A percentile compares a stretch with the other conserved stretches of the same genome.
These are phyloP conservation scores for Isabelozyma pseudorhagii DNA, from an alignment of 805 yeast genomes.

Conservation along the genomic window DNA sequence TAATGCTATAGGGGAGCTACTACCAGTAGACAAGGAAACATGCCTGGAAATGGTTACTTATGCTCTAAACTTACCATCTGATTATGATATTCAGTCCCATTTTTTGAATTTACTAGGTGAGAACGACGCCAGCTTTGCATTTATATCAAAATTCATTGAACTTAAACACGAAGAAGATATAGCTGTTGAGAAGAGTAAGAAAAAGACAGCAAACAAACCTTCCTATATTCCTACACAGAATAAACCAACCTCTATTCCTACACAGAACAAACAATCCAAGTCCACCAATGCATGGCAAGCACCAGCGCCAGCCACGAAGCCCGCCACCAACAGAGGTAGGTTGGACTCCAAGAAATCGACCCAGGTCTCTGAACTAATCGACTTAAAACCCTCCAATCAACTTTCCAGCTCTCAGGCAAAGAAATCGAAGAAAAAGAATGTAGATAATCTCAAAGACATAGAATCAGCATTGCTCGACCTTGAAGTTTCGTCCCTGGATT, in stretches of 20 bases:
- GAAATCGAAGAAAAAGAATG: conserved; percentile 40
- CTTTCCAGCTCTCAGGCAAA: conserved; percentile 19
- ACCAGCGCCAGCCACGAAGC: conserved; percentile 2
- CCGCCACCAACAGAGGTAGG: conserved; percentile 6
- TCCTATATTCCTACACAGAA: background rate
- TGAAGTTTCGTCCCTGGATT: conserved; percentile 27
- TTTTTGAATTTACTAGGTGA: conserved; percentile 57
- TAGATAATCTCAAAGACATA: conserved; percentile 60
- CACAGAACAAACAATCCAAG: background rate
- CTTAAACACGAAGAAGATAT: conserved; percentile 30
- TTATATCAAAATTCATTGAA: conserved; percentile 43
- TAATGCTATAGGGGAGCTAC: conserved; percentile 27
- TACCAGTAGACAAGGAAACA: conserved; percentile 61
- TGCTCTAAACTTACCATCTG: conserved; percentile 43
- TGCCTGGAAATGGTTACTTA: conserved; percentile 54
- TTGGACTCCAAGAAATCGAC: conserved; percentile 17
- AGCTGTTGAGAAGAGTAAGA: conserved; percentile 2
- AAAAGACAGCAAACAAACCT: conserved; percentile 6
- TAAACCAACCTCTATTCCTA: background rate
- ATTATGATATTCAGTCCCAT: conserved; percentile 49
- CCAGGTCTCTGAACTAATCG: conserved; percentile 49
- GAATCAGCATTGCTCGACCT: conserved; percentile 58
- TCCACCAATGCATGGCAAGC: conserved; percentile 2
- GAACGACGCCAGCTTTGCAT: conserved; percentile 48
- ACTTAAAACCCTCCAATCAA: conserved; percentile 30